A percentile compares a stretch with the other conserved stretches of the same genome.
Evolutionary conservation across 192 early-diverging fungal genomes (phyloP).

Genomic region (Coemansia sp.): DNA sequence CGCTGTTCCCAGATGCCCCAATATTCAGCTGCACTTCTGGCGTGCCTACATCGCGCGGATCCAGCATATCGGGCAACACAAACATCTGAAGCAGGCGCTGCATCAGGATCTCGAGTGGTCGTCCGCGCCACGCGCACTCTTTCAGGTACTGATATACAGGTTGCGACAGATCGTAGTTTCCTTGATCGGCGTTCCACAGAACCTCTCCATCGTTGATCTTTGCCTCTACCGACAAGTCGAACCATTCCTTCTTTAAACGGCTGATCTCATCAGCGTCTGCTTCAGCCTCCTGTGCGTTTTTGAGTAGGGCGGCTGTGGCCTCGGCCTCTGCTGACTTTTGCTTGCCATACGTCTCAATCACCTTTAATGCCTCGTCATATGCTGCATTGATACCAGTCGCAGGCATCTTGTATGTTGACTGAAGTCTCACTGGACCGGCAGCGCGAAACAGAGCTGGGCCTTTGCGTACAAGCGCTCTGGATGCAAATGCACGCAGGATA

Average conservation of each 20-base stretch:
- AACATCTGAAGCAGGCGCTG: conserved; percentile 75
- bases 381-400: conserved; percentile 63
- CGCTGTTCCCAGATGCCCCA: conserved; percentile 10
- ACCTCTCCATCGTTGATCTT: conserved; percentile 70
- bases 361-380: conserved; percentile 74
- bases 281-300: conserved; percentile 22
- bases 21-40: conserved; percentile 48
- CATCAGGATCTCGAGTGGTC: conserved; percentile 59
- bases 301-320: conserved; percentile 19
- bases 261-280: conserved; percentile 44
- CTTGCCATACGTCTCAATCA: conserved; percentile 61
- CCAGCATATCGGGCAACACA: conserved; percentile 73
- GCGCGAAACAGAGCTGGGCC: neutral
- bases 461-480: neutral
- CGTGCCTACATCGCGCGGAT: conserved; percentile 43
- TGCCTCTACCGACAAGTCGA: conserved; percentile 61
- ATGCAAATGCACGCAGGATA: conserved; percentile 12
- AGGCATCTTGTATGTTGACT: conserved; percentile 55
- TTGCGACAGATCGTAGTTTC: conserved; percentile 62
- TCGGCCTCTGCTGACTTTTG: conserved; percentile 40
- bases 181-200: conserved; percentile 63
- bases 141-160: conserved; percentile 71
- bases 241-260: conserved; percentile 54
- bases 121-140: conserved; percentile 59
- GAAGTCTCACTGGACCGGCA: conserved; percentile 11